Conservation (phyloP, 768 basidiomycete species). For the Rhodotorula kratochvilovae region DNA sequence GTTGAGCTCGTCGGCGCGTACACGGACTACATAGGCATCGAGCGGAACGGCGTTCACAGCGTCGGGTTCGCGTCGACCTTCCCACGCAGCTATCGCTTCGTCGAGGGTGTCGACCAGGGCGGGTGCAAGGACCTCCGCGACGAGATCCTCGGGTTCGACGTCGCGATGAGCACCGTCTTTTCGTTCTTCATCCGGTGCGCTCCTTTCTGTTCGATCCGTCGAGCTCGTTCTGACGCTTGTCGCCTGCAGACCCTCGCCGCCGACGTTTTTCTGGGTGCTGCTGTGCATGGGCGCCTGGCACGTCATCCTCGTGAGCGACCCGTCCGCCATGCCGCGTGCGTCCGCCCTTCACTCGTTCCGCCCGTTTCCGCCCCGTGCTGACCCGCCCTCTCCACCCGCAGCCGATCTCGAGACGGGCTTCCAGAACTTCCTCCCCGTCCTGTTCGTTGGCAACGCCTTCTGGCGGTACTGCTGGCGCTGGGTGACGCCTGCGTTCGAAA, state of each 20-base stretch:
- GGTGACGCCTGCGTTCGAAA: conserved; percentile 63
- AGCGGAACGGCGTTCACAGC: conserved; percentile 62
- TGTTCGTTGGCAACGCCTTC: conserved; percentile 73
- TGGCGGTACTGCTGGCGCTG: conserved; percentile 73
- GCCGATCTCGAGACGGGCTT: conserved; percentile 61
- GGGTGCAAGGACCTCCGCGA: conserved; percentile 69
- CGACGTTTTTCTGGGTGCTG: conserved; percentile 54
- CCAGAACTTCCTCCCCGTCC: conserved; percentile 66
- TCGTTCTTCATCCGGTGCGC: conserved; percentile 69
- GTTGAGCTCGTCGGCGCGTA: conserved; percentile 68
- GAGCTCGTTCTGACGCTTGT: not conserved
- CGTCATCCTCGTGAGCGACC: conserved; percentile 71
- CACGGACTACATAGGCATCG: conserved; percentile 61
- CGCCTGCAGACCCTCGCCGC: conserved; percentile 56
- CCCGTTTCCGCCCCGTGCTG: not conserved
- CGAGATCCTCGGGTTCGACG: conserved; percentile 67
- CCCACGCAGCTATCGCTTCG: conserved; percentile 65
- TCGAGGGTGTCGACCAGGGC: conserved; percentile 53
- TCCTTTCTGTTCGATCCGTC: conserved; percentile 63
- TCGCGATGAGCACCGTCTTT: conserved; percentile 62
- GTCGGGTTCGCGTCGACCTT: conserved; percentile 70
- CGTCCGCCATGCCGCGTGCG: conserved; percentile 34
- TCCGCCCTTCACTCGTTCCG: not conserved
- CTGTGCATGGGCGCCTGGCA: conserved; percentile 65
- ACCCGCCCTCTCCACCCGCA: conserved; percentile 23